A percentile compares a stretch with the other conserved stretches of the same genome.
Conservation (phyloP, 805 yeast species). For the Ogataea trehalophila region DNA sequence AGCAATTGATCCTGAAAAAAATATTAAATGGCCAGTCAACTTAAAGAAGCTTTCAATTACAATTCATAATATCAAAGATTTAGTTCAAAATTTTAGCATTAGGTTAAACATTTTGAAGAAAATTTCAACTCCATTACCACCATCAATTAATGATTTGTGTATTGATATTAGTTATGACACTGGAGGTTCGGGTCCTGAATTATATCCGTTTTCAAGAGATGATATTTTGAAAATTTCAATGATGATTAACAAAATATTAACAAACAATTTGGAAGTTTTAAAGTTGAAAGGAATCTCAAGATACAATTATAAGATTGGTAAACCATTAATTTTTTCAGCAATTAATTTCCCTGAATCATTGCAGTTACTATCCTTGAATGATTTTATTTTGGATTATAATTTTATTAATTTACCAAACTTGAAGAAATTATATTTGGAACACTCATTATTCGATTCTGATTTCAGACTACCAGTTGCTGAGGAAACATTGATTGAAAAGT, state of each 20-base stretch:
- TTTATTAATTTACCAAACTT: conserved; percentile 21
- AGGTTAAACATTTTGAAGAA: conserved; percentile 24
- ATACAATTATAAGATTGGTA: conserved; percentile 27
- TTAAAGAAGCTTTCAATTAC: conserved; percentile 26
- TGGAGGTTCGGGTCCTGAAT: conserved; percentile 28
- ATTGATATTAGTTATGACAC: conserved; percentile 30
- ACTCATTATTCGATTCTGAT: conserved; percentile 28
- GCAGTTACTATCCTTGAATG: conserved; percentile 25
- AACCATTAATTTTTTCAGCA: conserved; percentile 27
- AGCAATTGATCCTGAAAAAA: conserved; percentile 6
- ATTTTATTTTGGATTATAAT: conserved; percentile 26
- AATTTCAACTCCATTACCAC: conserved; percentile 25
- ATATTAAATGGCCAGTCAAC: conserved; percentile 25
- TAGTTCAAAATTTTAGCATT: conserved; percentile 25
- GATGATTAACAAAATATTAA: conserved; percentile 23
- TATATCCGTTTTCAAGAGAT: conserved; percentile 24
- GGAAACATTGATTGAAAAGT: conserved; percentile 27
- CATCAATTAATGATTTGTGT: conserved; percentile 25
- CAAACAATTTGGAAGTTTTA: conserved; percentile 23
- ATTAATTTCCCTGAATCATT: conserved; percentile 25
- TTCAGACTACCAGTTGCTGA: conserved; percentile 25
- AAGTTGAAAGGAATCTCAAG: conserved; percentile 29
- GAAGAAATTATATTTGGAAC: conserved; percentile 25
- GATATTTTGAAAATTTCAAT: conserved; percentile 25
- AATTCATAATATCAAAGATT: conserved; percentile 26